Base-by-base conservation (phyloP, 176 grass and related monocot species). In the Pharus latifolius region DNA sequence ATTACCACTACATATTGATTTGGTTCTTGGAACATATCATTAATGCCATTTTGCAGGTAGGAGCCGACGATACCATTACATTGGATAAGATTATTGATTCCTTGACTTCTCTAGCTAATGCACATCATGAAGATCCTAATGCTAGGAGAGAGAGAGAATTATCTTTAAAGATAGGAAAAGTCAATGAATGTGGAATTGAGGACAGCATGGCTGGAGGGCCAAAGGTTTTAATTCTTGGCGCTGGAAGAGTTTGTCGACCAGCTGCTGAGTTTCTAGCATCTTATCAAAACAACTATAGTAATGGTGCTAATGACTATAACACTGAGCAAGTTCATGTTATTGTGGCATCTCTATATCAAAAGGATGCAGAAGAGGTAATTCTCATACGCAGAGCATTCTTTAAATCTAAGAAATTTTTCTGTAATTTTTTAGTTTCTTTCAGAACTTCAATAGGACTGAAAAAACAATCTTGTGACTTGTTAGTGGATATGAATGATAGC, bases 221-320 rank as follows among this genome's bases (percentile, higher is more conserved):
- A 51, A 79, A 79, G 44, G 86, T 97, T 81, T 81, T 97, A 78
- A 89, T 97, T 79, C 86, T 97, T 59, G 93, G 93, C 72, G 89
- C 93, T 71, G 93, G 93, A 20, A 77, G 89, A 79, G 93, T 97
- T 80, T 97, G 89, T 52, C 78, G 89, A 46, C 83, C 93, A 56
- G 89, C 93, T 73, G 93, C 89, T 17, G 83, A 87, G 34, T 97
- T 97, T 73, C 78, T 97, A 65, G 49, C 89, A 48, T 87, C 89
- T 51, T 57, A 43, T 49, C 35, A 47, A 79, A 77, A 67, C 42
- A 67, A 47, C 23, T 49, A 48, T 32, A 42, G 8, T 11, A 22
- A 42, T 8, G 26, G 25, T 80, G 60, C 14, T 23, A 55, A 76
- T 59, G 73, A 72, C 46, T 7, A 79, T 46, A 72, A 35, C 29